Percentiles rank a stretch among this genome's conserved stretches.
Conservation (phyloP, 495 filamentous ascomycete species). For the Neurospora sp. region DNA sequence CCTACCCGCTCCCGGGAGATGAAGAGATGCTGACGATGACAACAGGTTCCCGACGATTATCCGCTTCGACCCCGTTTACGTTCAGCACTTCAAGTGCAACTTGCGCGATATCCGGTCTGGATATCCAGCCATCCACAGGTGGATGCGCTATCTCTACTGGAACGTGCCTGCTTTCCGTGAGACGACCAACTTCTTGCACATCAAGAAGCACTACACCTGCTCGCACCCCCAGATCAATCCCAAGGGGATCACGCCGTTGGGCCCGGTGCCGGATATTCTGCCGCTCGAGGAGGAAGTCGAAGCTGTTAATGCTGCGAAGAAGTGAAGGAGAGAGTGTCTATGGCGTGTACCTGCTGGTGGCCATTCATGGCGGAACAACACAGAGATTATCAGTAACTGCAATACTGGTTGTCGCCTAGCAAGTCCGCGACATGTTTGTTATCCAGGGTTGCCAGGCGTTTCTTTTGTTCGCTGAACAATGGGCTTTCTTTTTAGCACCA, state of each 20-base stretch:
- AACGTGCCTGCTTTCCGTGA: conserved; percentile 56
- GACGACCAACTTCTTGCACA: conserved; percentile 58
- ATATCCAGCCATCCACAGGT: conserved; percentile 58
- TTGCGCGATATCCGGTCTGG: conserved; percentile 57
- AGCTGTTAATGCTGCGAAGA: conserved; percentile 12
- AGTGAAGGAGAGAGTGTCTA: background rate
- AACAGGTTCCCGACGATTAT: conserved; percentile 46
- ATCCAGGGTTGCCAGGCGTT: background rate
- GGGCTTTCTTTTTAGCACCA: background rate
- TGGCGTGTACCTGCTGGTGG: background rate
- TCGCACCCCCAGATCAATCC: conserved; percentile 52
- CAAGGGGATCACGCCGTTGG: conserved; percentile 50
- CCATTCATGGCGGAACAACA: background rate
- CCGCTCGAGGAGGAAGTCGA: conserved; percentile 32
- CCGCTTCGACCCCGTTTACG: conserved; percentile 58
- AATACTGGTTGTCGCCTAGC: background rate
- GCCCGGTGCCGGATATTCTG: conserved; percentile 53
- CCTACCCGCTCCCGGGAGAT: background rate
- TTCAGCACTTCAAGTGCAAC: conserved; percentile 61
- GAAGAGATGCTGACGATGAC: background rate
- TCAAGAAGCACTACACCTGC: conserved; percentile 45
- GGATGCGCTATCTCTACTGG: conserved; percentile 66
- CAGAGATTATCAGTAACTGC: background rate
- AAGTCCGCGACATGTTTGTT: background rate
- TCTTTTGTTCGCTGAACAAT: background rate